phyloP scores from a whole-genome alignment of 2,329 filamentous ascomycete species.

The Didymella segeticola region DNA sequence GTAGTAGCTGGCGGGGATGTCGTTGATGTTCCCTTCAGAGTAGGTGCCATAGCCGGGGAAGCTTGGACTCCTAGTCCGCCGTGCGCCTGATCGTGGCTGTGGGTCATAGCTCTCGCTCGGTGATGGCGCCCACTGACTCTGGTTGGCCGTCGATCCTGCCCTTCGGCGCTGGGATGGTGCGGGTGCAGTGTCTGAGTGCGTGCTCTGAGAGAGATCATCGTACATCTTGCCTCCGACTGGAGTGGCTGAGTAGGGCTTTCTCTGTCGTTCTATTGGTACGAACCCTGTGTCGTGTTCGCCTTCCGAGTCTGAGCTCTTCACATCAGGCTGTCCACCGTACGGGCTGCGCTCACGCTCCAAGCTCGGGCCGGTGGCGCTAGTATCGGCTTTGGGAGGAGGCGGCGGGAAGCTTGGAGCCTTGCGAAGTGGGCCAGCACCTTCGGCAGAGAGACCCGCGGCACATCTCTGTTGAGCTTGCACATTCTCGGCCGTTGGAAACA shows the following conservation, averaged over 20 bases:
- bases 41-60: conserved; percentile 44
- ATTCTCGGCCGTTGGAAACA: conserved; percentile 70
- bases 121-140: conserved; percentile 37
- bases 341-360: conserved; percentile 47
- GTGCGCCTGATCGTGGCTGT: conserved; percentile 36
- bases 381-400: conserved; percentile 34
- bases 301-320: conserved; percentile 40
- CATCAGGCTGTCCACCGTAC: conserved; percentile 38
- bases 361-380: conserved; percentile 18
- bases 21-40: conserved; percentile 43
- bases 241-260: conserved; percentile 68
- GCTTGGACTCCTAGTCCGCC: conserved; percentile 44
- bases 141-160: conserved; percentile 43
- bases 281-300: conserved; percentile 47
- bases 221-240: conserved; percentile 67
- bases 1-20: conserved; percentile 42
- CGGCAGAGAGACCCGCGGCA: conserved; percentile 64
- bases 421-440: conserved; percentile 48
- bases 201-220: conserved; percentile 43
- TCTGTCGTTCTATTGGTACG: conserved; percentile 67
- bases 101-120: conserved; percentile 26
- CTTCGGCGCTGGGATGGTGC: conserved; percentile 34
- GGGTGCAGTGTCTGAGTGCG: conserved; percentile 33
- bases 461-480: conserved; percentile 65
- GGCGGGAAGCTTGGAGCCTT: conserved; percentile 46